phyloP scores from a whole-genome alignment of 306 rosid genomes.

The Nissolia schottii region DNA sequence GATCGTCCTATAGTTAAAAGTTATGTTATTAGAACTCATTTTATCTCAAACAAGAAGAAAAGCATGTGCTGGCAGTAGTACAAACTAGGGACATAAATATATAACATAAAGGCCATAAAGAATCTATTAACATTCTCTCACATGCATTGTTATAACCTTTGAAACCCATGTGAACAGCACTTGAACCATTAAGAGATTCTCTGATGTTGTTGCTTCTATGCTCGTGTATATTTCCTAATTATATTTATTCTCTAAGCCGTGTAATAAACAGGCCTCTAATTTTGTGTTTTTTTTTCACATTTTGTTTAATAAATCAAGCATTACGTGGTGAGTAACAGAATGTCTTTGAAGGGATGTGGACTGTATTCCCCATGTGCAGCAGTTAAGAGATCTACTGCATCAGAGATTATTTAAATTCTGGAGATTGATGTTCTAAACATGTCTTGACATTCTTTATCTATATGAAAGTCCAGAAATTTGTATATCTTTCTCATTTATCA shows the following conservation, averaged over 20 bases:
- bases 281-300: not conserved
- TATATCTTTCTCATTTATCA: not conserved
- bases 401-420: not conserved
- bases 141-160: constrained; percentile 20
- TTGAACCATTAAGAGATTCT: not conserved
- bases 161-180: constrained; percentile 33
- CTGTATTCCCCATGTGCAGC: constrained; percentile 30
- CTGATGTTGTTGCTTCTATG: not conserved
- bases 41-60: not conserved
- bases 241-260: not conserved
- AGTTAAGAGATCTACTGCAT: not conserved
- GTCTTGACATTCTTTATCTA: constrained; percentile 4
- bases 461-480: not conserved
- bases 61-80: constrained; percentile 29
- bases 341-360: constrained; percentile 37
- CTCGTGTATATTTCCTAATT: not conserved
- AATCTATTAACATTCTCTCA: constrained; percentile 23
- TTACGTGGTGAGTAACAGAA: constrained; percentile 34
- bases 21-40: too few relatives aligned
- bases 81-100: not conserved
- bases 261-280: not conserved
- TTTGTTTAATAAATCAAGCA: constrained; percentile 13
- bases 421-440: constrained; percentile 19
- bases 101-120: constrained; percentile 18
- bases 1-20: too few relatives aligned